Conservation (phyloP, 495 filamentous ascomycete genomes). For the Neurospora intermedia region DNA sequence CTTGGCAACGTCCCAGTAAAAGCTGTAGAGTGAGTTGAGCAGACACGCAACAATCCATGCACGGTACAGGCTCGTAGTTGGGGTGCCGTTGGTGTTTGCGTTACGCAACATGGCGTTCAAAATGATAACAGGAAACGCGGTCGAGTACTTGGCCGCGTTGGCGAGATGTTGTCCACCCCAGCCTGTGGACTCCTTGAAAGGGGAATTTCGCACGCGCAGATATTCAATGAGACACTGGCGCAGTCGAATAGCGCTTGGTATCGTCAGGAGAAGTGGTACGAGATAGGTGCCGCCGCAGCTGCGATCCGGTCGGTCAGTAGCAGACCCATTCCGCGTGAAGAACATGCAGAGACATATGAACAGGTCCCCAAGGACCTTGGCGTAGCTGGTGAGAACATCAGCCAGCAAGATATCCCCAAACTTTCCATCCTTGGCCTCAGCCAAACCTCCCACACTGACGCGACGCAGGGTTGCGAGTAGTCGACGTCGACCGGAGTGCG, state of each 20-base stretch:
- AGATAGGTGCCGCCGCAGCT: conserved; percentile 63
- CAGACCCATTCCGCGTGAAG: conserved; percentile 50
- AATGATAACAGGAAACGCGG: conserved; percentile 84
- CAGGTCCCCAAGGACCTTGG: conserved; percentile 83
- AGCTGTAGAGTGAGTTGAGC: conserved; percentile 80
- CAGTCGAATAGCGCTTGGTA: conserved; percentile 76
- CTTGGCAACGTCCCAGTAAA: conserved; percentile 95
- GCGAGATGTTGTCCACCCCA: conserved; percentile 77
- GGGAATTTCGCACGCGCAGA: conserved; percentile 51
- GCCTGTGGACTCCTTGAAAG: conserved; percentile 34
- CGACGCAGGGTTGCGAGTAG: conserved; percentile 63
- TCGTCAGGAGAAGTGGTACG: conserved; percentile 68
- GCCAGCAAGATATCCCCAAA: conserved; percentile 93
- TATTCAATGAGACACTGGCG: conserved; percentile 91
- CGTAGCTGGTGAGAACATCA: conserved; percentile 88
- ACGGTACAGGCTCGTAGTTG: conserved; percentile 25
- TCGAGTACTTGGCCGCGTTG: conserved; percentile 87
- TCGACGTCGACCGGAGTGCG: conserved; percentile 60
- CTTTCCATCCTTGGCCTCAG: conserved; percentile 68
- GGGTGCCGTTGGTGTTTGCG: conserved; percentile 15
- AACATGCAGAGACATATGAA: conserved; percentile 88
- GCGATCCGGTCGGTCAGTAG: conserved; percentile 72
- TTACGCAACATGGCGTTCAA: conserved; percentile 64
- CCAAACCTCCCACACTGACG: conserved; percentile 68
- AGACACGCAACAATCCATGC: conserved; percentile 52